phyloP scores from a whole-genome alignment of 352 stramenopile species.

The Phytopythium helicoides region DNA sequence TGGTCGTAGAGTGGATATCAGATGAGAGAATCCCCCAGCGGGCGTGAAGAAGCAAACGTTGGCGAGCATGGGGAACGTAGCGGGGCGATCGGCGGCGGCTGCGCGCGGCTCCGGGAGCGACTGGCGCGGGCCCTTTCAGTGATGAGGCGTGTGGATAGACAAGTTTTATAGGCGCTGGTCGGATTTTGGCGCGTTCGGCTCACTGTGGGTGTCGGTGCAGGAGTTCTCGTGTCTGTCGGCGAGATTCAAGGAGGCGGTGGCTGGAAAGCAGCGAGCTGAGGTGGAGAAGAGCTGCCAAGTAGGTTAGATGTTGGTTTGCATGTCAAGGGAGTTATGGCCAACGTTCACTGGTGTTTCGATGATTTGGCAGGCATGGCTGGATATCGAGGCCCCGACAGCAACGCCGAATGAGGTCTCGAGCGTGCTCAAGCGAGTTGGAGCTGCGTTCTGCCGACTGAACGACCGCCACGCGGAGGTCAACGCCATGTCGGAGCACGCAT shows the following conservation, averaged over 20 bases:
- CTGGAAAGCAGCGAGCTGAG: conserved; percentile 14
- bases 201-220: conserved; percentile 15
- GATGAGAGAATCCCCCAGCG: too few relatives aligned
- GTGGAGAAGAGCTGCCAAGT: conserved; percentile 46
- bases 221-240: conserved; percentile 61
- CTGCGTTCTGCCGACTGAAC: conserved; percentile 48
- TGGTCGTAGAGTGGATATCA: too few relatives aligned
- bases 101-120: conserved; percentile 13
- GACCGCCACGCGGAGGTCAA: conserved; percentile 15
- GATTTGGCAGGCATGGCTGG: conserved; percentile 39
- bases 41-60: background rate
- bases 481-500: conserved; percentile 38
- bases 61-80: conserved; percentile 37
- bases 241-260: conserved; percentile 42
- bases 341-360: too few relatives aligned
- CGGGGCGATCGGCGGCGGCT: conserved; percentile 7
- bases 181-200: background rate
- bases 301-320: background rate
- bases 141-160: conserved; percentile 39
- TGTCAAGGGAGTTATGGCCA: too few relatives aligned
- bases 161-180: background rate
- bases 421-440: conserved; percentile 25
- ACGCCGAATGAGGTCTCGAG: conserved; percentile 24
- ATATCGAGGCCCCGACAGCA: conserved; percentile 26
- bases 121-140: conserved; percentile 83